Evolutionary conservation across 1,284 basidiomycete species (phyloP), one percentile per base, ranked within the genome.

Genomic region (Neonothopanus nambi): DNA sequence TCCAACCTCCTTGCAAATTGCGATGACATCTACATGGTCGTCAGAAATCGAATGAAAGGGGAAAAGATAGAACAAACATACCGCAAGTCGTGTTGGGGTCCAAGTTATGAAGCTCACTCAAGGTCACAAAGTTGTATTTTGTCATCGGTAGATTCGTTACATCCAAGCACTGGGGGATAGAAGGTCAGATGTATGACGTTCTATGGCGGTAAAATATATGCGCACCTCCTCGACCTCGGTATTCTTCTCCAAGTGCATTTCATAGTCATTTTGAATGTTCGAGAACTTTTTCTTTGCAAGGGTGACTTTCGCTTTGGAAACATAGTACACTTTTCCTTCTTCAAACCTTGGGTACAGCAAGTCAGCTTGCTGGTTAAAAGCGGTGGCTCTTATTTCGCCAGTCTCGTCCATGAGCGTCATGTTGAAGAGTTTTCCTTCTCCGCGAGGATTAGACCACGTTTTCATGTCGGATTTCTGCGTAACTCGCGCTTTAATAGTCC

Each of bases 201-300:
- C 23, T 15, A 30, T 30, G 23, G n/a, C 23, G 44, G 20, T 8
- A 39, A 12, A 42, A 54, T 28, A n/a, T 28, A 15, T 53, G 43
- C 24, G 56, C 72, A 87, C 89, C 78, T 91, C 91, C 67, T 91
- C 87, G 24, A 97, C 78, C 61, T 92, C 89, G 0, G 93, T 94
- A 51, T 81, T 78, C 58, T 82, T 85, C 60, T 95, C 93, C n/a
- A 99, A 81, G 45, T 77, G 80, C 57, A 99, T 85, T 68, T 99
- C 96, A 66, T 99, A 99, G 67, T 99, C 95, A 68, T 97, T 98
- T 60, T 82, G 76, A 45, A 97, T 72, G 65, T 91, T 93, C 48
- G 84, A 91, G 71, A 97, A 99, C 73, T 98, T 96, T 75, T 96
- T 98, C 77, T 98, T 99, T 42, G 96, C 95, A 28, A 98, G 85